Conservation (phyloP, 75 land plant genomes). For the Selaginella moellendorffii region DNA sequence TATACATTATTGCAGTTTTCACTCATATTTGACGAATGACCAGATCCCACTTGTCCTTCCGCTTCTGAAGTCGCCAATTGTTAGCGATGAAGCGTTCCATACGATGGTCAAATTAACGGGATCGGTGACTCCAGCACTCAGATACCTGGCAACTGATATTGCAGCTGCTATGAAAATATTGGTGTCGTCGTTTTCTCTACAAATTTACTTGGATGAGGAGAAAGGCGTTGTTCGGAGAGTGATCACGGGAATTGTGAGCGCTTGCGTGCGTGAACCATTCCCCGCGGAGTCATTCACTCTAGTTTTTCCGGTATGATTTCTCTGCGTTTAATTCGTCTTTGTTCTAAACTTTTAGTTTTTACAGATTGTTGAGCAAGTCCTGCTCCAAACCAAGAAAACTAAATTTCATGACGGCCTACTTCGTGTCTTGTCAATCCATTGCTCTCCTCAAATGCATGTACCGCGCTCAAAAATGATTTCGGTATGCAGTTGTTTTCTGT, state of each 20-base stretch:
- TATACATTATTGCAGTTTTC: background rate
- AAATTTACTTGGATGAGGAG: slow-evolving; percentile 15
- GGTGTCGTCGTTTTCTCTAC: slow-evolving; percentile 21
- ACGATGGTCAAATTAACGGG: slow-evolving; percentile 63
- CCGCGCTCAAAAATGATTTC: slow-evolving; percentile 82
- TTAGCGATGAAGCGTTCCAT: slow-evolving; percentile 58
- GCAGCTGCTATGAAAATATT: slow-evolving; percentile 66
- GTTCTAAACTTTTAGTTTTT: slow-evolving; percentile 5
- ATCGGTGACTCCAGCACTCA: slow-evolving; percentile 59
- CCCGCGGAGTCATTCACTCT: slow-evolving; percentile 76
- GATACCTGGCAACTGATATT: slow-evolving; percentile 70
- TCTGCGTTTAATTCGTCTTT: background rate
- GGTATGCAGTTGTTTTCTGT: too few species aligned
- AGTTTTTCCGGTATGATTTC: slow-evolving; percentile 58
- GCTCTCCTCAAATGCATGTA: slow-evolving; percentile 72
- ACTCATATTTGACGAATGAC: background rate
- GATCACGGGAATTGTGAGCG: slow-evolving; percentile 37
- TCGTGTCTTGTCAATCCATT: slow-evolving; percentile 54
- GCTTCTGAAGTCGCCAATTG: slow-evolving; percentile 60
- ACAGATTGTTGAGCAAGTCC: slow-evolving; percentile 75
- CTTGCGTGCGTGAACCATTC: slow-evolving; percentile 77
- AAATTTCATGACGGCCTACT: slow-evolving; percentile 84
- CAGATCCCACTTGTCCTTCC: slow-evolving; percentile 33
- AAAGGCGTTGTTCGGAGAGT: slow-evolving; percentile 62
- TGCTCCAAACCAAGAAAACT: slow-evolving; percentile 69